These are phyloP conservation scores for Leersia perrieri DNA, from an alignment of 176 grass and related monocot species.

Conservation along the genomic window DNA sequence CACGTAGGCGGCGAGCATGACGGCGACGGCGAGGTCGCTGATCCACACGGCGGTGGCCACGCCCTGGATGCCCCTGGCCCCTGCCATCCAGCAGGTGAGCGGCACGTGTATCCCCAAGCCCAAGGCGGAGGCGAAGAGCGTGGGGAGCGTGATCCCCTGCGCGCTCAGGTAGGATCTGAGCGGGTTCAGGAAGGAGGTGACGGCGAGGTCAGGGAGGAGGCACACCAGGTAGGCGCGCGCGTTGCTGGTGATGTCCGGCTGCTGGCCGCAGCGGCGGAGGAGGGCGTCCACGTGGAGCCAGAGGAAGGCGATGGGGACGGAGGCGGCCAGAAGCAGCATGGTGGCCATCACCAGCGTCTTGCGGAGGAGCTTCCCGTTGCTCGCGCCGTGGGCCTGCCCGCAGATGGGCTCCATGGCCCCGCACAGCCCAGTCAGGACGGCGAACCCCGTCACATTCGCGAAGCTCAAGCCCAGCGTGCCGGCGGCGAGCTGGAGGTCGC, in stretches of 20 bases:
- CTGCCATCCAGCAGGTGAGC: conserved; percentile 51
- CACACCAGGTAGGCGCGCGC: conserved; percentile 44
- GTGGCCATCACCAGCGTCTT: conserved; percentile 64
- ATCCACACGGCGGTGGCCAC: conserved; percentile 68
- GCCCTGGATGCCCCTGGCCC: conserved; percentile 50
- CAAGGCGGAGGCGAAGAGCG: conserved; percentile 47
- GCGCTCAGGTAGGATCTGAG: conserved; percentile 81
- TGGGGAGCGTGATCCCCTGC: conserved; percentile 77
- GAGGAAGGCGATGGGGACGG: conserved; percentile 57
- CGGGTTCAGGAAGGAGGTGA: conserved; percentile 62
- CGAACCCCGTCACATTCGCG: conserved; percentile 84
- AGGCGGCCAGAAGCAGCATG: conserved; percentile 52
- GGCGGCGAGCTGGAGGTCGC: conserved; percentile 67
- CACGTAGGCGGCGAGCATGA: conserved; percentile 57
- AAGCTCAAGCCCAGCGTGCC: conserved; percentile 86
- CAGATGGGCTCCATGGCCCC: conserved; percentile 93
- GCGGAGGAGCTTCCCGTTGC: conserved; percentile 62
- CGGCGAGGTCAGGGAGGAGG: conserved; percentile 71
- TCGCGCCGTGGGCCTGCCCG: conserved; percentile 86
- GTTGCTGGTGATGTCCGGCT: conserved; percentile 50
- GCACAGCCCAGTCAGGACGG: conserved; percentile 71
- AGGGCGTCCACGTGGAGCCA: conserved; percentile 73
- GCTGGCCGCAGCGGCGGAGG: conserved; percentile 64
- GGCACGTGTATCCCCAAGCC: conserved; percentile 70
- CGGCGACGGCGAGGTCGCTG: conserved; percentile 45